phyloP scores from a whole-genome alignment of 495 filamentous ascomycete species.

The Daldinia bambusicola region DNA sequence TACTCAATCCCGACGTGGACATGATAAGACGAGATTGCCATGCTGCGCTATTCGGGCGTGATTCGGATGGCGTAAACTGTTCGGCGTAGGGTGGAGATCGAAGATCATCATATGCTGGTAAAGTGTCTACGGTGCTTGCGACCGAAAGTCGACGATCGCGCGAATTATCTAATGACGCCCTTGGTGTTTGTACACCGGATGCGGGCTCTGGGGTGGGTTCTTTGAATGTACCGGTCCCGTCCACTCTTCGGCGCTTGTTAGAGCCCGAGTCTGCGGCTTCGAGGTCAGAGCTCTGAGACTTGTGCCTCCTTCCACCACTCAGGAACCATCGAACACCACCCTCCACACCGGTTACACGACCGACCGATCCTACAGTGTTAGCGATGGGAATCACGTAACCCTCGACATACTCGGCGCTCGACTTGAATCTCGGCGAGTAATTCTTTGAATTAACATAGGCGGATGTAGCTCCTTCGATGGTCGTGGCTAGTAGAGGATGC shows the following conservation, averaged over 20 bases:
- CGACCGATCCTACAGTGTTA: constrained; percentile 82
- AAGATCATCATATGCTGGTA: constrained; percentile 83
- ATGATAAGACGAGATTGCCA: constrained; percentile 86
- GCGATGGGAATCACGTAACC: constrained; percentile 83
- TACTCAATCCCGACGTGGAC: constrained; percentile 82
- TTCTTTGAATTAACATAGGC: constrained; percentile 86
- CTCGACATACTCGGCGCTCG: constrained; percentile 86
- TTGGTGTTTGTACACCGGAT: constrained; percentile 47
- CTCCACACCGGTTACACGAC: constrained; percentile 84
- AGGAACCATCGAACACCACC: constrained; percentile 82
- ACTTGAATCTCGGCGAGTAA: constrained; percentile 85
- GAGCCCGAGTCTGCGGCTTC: constrained; percentile 58
- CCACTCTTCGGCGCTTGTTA: constrained; percentile 73
- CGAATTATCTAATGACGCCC: constrained; percentile 39
- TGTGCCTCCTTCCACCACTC: constrained; percentile 57
- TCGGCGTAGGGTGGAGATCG: constrained; percentile 77
- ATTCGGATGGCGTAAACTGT: constrained; percentile 21
- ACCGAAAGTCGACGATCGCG: constrained; percentile 57
- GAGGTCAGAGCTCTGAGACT: constrained; percentile 52
- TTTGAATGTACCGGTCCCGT: constrained; percentile 48
- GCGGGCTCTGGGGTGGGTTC: constrained; percentile 45
- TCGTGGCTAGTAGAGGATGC: constrained; percentile 80
- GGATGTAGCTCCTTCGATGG: constrained; percentile 81
- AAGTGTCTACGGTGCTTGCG: constrained; percentile 67
- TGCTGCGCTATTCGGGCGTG: constrained; percentile 52